phyloP scores from a whole-genome alignment of 139 green algal species.

The Diplosphaera chodatii region DNA sequence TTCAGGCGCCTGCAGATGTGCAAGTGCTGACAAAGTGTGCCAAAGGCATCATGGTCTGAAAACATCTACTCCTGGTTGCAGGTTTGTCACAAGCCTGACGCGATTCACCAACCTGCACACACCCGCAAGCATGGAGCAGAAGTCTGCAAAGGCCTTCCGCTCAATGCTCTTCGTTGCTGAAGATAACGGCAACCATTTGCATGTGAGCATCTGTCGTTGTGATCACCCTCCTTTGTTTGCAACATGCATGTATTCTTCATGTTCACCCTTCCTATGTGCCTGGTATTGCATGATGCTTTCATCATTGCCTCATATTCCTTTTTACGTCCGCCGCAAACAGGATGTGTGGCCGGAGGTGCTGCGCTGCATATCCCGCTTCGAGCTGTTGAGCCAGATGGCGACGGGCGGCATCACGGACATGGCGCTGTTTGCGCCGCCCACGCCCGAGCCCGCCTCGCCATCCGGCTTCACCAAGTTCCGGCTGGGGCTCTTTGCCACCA shows the following conservation, averaged over 20 bases:
- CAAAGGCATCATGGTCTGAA: too few species aligned
- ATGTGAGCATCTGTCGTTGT: too few species aligned
- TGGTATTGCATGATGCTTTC: too few species aligned
- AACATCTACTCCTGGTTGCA: too few species aligned
- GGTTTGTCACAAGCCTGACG: slow-evolving; percentile 42
- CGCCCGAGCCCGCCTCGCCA: slow-evolving; percentile 5
- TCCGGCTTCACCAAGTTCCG: background rate
- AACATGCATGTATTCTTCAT: too few species aligned
- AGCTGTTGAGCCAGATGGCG: slow-evolving; percentile 82
- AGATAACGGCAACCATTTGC: slow-evolving; percentile 66
- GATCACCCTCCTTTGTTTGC: too few species aligned
- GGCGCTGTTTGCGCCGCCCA: slow-evolving; percentile 60
- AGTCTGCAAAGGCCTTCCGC: slow-evolving; percentile 81
- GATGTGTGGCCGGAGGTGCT: slow-evolving; percentile 84
- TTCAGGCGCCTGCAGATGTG: too few species aligned
- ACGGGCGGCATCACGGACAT: slow-evolving; percentile 80
- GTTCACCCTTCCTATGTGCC: too few species aligned
- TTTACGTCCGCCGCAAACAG: too few species aligned
- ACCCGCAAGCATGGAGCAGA: slow-evolving; percentile 64
- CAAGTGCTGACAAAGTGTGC: too few species aligned
- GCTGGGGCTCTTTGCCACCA: background rate
- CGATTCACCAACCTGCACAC: slow-evolving; percentile 61
- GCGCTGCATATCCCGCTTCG: slow-evolving; percentile 86
- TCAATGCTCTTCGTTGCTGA: slow-evolving; percentile 68
- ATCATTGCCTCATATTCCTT: too few species aligned